Evolutionary conservation across 2,329 filamentous ascomycete species (phyloP).

Genomic region (Oidium heveae): DNA sequence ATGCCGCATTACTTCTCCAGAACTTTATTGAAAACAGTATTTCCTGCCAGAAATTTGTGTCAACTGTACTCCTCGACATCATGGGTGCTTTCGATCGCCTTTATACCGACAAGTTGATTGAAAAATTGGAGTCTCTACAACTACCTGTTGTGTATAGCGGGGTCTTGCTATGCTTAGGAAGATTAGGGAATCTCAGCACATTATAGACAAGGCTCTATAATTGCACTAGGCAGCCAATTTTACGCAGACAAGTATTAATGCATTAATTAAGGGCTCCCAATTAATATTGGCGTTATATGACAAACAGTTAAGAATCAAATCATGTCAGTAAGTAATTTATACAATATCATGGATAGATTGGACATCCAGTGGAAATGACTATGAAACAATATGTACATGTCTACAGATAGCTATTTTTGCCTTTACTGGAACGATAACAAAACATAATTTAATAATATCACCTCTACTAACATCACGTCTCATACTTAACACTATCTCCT

Average conservation of each 20-base stretch:
- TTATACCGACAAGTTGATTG: neutral
- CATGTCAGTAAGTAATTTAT: neutral
- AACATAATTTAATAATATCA: neutral
- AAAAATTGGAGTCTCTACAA: neutral
- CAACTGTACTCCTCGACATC: neutral
- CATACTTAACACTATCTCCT: too few relatives aligned
- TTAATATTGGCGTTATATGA: too few relatives aligned
- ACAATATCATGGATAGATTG: neutral
- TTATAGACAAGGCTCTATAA: neutral
- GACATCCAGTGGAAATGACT: neutral
- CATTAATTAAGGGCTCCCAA: neutral
- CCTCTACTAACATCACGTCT: neutral
- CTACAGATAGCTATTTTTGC: neutral
- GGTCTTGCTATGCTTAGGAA: too few relatives aligned
- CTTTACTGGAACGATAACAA: neutral
- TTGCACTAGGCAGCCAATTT: neutral
- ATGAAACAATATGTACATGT: neutral
- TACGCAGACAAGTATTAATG: neutral
- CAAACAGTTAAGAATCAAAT: neutral
- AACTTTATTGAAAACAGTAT: neutral
- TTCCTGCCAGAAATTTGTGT: neutral
- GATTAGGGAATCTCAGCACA: neutral
- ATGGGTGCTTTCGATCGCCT: neutral
- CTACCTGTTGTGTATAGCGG: too few relatives aligned
- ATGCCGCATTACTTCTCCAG: neutral